phyloP scores from a whole-genome alignment of 345 rosid genomes.

The Carallia brachiata region DNA sequence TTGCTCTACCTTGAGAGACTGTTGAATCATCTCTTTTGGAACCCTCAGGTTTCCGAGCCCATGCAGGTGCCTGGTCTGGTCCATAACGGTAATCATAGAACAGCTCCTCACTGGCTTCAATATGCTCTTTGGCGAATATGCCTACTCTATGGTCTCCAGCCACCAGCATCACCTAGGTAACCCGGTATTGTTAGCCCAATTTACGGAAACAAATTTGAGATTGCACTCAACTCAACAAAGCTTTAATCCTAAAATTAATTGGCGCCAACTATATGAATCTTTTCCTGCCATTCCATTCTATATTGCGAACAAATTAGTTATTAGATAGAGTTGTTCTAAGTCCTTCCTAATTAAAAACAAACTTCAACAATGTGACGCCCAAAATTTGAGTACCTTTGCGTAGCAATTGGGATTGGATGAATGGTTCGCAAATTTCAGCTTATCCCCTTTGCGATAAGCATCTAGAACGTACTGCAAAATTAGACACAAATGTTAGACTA shows the following conservation, averaged over 20 bases:
- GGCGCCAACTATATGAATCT: no score
- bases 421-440: slow-evolving; percentile 95
- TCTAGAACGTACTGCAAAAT: slow-evolving; percentile 79
- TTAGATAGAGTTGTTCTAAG: no score
- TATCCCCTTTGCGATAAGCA: slow-evolving; percentile 98
- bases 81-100: slow-evolving; percentile 96
- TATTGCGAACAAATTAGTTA: no score
- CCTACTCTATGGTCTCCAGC: slow-evolving; percentile 99
- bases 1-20: slow-evolving; percentile 80
- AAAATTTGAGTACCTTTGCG: slow-evolving; percentile 70
- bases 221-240: neutral
- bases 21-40: slow-evolving; percentile 75
- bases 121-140: slow-evolving; percentile 87
- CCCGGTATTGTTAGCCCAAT: slow-evolving; percentile 8
- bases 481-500: slow-evolving; percentile 1
- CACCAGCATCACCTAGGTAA: slow-evolving; percentile 86
- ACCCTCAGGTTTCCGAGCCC: slow-evolving; percentile 97
- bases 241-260: no score
- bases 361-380: neutral
- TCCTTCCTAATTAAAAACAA: neutral
- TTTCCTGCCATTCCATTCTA: no score
- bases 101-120: slow-evolving; percentile 92
- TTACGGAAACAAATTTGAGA: slow-evolving; percentile 5
- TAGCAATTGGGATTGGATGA: slow-evolving; percentile 93
- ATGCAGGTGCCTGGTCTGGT: slow-evolving; percentile 92